Base-by-base conservation (phyloP, 495 filamentous ascomycete genomes). In the Tuber magnatum region DNA sequence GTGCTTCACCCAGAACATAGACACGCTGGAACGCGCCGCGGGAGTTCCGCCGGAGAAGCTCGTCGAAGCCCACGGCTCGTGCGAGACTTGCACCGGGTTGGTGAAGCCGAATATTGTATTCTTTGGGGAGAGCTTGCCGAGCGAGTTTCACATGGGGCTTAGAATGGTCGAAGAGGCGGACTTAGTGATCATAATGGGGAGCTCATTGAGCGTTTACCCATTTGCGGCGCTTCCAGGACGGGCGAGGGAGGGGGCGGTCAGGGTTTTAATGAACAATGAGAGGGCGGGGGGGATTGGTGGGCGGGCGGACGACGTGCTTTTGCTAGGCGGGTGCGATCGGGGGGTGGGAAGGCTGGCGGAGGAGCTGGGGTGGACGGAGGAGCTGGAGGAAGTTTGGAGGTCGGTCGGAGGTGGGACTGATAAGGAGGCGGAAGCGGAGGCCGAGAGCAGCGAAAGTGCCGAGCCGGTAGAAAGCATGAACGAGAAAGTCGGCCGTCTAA, bases 31-130 rank as follows among this genome's bases (percentile, higher is more conserved):
- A 84, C 89, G 94, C 43, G 87, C 89, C 78, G 95, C 95, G 14
- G 95, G 95, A 68, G 88, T 99, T 22, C 92, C 93, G 0, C 86
- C 85, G 0, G 89, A 95, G 7, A 88, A 88, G 84, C 93, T 99
- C 72, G 86, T 98, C 39, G 94, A 98, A 84, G 94, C 95, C 22
- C 95, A 99, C 83, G 95, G 95, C 68, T 96, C 90, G 42, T 88
- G 90, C 4, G 76, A 87, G 71, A 97, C 98, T 92, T 87, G 88
- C 75, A 83, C 88, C 72, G 94, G 0, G 83, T 97, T 8, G 93
- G 97, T 40, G 70, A 98, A 99, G 84, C 95, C 95, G 6, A 94
- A 97, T 80, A 98, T 99, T 84, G 93, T 97, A 7, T 99, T 99
- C 85, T 99, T 98, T 82, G 90, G 90, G 73, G 91, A 93, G 83